Evolutionary conservation across 306 rosid species (phyloP).

Genomic region (Dryas drummondii): DNA sequence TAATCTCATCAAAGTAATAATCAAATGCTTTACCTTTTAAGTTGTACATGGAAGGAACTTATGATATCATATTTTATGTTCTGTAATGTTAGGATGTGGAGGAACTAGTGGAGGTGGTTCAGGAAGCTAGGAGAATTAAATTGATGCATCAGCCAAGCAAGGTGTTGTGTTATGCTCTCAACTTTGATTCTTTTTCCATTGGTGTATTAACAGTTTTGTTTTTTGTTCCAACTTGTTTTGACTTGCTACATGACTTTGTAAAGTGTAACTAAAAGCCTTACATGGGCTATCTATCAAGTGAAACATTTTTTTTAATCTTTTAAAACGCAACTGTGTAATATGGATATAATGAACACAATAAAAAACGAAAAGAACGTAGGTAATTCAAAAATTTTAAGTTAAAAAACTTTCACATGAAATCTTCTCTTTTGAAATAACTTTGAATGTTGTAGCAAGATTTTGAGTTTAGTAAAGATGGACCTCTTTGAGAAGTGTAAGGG

Average conservation of each 20-base stretch:
- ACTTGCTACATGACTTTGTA: background rate
- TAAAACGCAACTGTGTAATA: background rate
- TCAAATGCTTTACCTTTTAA: slow-evolving; percentile 1
- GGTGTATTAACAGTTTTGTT: background rate
- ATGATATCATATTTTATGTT: slow-evolving; percentile 14
- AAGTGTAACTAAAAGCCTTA: background rate
- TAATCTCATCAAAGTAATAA: background rate
- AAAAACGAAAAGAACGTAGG: no score
- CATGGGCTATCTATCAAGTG: background rate
- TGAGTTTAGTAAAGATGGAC: background rate
- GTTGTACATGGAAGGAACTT: slow-evolving; percentile 5
- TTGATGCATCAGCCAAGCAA: slow-evolving; percentile 89
- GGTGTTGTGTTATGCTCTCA: slow-evolving; percentile 44
- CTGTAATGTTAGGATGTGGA: slow-evolving; percentile 62
- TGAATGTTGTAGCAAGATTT: background rate
- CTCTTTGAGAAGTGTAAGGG: background rate
- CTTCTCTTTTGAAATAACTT: background rate
- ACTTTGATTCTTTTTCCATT: background rate
- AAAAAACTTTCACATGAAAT: background rate
- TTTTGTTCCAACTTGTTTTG: background rate
- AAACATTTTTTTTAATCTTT: background rate
- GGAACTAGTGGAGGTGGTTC: slow-evolving; percentile 85
- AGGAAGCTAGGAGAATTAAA: slow-evolving; percentile 89
- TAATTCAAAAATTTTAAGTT: background rate
- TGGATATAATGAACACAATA: background rate